A percentile compares a stretch with the other conserved stretches of the same genome.
phyloP scores from a whole-genome alignment of 208 protist genomes.

The Acanthamoeba culbertsoni region DNA sequence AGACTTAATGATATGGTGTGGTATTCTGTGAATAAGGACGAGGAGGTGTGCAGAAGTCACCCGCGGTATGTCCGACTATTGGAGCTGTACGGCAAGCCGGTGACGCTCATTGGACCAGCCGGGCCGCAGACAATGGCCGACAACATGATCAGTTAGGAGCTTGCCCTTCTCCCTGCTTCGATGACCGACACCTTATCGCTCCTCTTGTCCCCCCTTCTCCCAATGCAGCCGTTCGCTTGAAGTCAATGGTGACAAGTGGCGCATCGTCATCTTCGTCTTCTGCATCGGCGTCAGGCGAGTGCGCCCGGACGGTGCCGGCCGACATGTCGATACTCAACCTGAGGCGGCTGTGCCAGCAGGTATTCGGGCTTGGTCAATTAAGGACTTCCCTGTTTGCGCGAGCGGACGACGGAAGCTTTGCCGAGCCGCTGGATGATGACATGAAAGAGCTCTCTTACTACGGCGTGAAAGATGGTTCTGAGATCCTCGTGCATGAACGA shows the following conservation, averaged over 20 bases:
- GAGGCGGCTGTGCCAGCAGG: neutral
- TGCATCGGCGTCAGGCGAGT: neutral
- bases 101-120: neutral
- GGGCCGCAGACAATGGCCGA: neutral
- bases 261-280: no score
- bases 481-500: neutral
- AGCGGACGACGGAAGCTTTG: neutral
- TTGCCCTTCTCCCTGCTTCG: no score
- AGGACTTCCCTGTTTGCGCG: neutral
- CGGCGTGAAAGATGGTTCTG: neutral
- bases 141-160: neutral
- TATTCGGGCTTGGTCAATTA: neutral
- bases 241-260: neutral
- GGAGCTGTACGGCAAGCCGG: neutral
- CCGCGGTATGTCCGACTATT: neutral
- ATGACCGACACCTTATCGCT: neutral
- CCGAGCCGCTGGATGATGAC: neutral
- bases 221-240: neutral
- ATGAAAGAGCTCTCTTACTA: neutral
- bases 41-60: neutral
- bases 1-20: neutral
- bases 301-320: neutral
- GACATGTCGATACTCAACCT: neutral
- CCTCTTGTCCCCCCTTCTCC: neutral
- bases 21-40: neutral